Conservation (phyloP, 139 green algal species). For the Nannochloris sp. region DNA sequence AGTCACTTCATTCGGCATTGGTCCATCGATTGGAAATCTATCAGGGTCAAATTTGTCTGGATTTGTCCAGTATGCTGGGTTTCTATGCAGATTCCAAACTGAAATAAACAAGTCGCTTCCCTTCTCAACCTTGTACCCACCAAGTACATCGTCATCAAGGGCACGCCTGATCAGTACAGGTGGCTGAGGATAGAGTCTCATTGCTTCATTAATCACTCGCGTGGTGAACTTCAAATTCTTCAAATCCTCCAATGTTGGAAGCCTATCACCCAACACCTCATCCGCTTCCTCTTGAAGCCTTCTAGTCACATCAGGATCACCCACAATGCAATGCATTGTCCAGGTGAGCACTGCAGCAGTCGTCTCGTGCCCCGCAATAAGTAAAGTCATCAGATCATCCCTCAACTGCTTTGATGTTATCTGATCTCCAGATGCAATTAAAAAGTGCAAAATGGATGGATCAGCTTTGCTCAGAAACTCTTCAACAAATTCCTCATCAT, state of each 20-base stretch:
- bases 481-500: conserved; percentile 84
- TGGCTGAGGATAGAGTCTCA: conserved; percentile 93
- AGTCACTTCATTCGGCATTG: conserved; percentile 65
- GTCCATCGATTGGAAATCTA: conserved; percentile 54
- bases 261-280: conserved; percentile 54
- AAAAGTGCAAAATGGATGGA: conserved; percentile 92
- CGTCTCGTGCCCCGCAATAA: conserved; percentile 96
- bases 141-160: conserved; percentile 44
- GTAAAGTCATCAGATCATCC: conserved; percentile 96
- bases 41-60: conserved; percentile 67
- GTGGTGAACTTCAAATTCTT: conserved; percentile 52
- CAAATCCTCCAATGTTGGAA: conserved; percentile 59
- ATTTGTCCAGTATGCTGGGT: conserved; percentile 52
- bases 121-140: conserved; percentile 20
- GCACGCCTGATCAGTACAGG: conserved; percentile 84
- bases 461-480: conserved; percentile 86
- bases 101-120: conserved; percentile 83
- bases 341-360: conserved; percentile 93
- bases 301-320: conserved; percentile 50
- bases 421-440: conserved; percentile 74
- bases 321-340: conserved; percentile 75
- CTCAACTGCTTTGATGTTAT: conserved; percentile 93
- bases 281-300: conserved; percentile 57
- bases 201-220: conserved; percentile 75
- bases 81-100: conserved; percentile 82